Conservation (phyloP, 1,139 yeast species). For the Pichia sp. region DNA sequence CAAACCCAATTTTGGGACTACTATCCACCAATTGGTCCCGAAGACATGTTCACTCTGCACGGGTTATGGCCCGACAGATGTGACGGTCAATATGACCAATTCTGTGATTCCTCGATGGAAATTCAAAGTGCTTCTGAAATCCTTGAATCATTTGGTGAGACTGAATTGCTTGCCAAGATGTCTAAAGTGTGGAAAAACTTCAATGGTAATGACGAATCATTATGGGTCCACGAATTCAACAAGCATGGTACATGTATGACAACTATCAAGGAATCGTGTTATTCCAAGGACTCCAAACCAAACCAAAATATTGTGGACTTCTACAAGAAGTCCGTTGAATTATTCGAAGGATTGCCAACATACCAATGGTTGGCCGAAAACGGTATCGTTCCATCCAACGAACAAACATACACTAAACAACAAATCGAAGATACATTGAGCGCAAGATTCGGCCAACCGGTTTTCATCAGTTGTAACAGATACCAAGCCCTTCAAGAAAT, state of each 20-base stretch:
- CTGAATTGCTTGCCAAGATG: constrained; percentile 58
- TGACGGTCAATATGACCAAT: constrained; percentile 70
- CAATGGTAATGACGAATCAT: constrained; percentile 67
- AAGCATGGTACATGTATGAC: constrained; percentile 94
- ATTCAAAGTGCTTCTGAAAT: constrained; percentile 54
- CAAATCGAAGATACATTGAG: constrained; percentile 66
- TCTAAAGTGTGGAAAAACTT: constrained; percentile 70
- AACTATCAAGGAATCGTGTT: constrained; percentile 74
- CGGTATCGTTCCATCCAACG: constrained; percentile 61
- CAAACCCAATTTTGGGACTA: constrained; percentile 97
- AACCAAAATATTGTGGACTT: constrained; percentile 76
- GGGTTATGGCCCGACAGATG: constrained; percentile 89
- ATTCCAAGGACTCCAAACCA: constrained; percentile 38
- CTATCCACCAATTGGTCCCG: constrained; percentile 76
- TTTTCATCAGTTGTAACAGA: constrained; percentile 70
- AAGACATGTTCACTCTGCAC: constrained; percentile 77
- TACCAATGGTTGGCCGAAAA: constrained; percentile 62
- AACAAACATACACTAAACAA: constrained; percentile 58
- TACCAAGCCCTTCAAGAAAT: constrained; percentile 73
- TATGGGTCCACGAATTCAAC: constrained; percentile 95
- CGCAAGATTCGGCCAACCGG: constrained; percentile 58
- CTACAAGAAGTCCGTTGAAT: constrained; percentile 60
- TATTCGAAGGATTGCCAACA: constrained; percentile 69
- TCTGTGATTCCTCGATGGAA: constrained; percentile 66
- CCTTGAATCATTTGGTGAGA: constrained; percentile 48